These are phyloP conservation scores for Juncus inflexus DNA, from an alignment of 176 grass and related monocot species.

Conservation along the genomic window DNA sequence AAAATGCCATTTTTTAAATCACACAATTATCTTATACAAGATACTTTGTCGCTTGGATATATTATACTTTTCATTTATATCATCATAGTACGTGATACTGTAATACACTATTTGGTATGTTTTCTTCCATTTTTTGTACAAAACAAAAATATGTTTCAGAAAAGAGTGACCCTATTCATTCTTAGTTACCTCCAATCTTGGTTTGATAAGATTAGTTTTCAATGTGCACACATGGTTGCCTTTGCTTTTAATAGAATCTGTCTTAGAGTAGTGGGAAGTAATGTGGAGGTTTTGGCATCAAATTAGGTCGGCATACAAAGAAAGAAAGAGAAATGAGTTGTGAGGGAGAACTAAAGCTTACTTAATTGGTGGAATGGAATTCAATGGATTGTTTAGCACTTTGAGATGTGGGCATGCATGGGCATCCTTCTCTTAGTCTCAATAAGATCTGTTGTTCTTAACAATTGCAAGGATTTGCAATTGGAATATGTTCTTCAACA, in stretches of 20 bases:
- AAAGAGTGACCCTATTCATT: no score
- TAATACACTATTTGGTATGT: no score
- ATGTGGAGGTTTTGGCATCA: slow-evolving; percentile 35
- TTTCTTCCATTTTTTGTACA: no score
- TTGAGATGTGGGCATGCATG: slow-evolving; percentile 23
- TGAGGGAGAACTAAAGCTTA: slow-evolving; percentile 4
- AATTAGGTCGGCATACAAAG: slow-evolving; percentile 27
- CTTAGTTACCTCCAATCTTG: slow-evolving; percentile 4
- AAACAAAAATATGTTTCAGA: no score
- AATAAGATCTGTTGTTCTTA: slow-evolving; percentile 2
- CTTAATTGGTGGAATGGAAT: no score
- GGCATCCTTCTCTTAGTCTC: slow-evolving; percentile 18
- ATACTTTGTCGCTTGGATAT: no score
- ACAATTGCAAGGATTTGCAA: slow-evolving; percentile 6
- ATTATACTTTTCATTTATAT: no score
- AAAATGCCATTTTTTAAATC: no score
- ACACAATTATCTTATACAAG: no score
- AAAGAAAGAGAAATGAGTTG: neutral
- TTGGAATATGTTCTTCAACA: neutral
- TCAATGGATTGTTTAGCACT: slow-evolving; percentile 9
- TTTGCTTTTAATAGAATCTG: slow-evolving; percentile 30
- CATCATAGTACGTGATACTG: no score
- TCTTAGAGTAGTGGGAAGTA: slow-evolving; percentile 19
- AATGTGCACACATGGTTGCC: slow-evolving; percentile 3
- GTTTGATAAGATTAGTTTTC: slow-evolving; percentile 17